Evolutionary conservation across 257 asterid species (phyloP).

Genomic region (Solanum infundibuliforme): DNA sequence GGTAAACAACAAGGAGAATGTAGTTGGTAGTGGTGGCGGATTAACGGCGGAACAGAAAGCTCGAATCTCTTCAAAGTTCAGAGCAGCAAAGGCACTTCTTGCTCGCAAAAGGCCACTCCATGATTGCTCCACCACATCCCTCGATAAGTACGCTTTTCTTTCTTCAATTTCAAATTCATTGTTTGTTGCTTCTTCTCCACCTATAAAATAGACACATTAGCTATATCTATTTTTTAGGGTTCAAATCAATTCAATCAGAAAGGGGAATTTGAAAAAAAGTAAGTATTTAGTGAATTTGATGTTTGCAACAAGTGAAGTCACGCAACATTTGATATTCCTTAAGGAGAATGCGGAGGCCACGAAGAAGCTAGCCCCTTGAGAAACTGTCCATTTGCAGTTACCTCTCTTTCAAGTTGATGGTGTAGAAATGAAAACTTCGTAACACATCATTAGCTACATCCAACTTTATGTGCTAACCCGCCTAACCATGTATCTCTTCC

Average conservation of each 20-base stretch:
- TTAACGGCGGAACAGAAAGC: conserved; percentile 75
- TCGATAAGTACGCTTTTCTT: background rate
- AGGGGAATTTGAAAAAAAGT: background rate
- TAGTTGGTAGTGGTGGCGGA: conserved; percentile 30
- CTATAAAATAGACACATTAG: background rate
- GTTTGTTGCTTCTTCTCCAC: background rate
- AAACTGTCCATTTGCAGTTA: background rate
- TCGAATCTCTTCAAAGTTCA: conserved; percentile 67
- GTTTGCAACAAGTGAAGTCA: background rate
- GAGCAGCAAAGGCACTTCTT: conserved; percentile 80
- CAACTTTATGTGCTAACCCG: background rate
- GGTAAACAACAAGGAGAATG: conserved; percentile 58
- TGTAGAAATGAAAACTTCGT: background rate
- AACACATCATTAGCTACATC: background rate
- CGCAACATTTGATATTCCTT: background rate
- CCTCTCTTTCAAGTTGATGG: background rate
- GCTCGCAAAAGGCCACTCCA: conserved; percentile 55
- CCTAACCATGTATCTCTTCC: background rate
- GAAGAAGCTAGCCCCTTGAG: background rate
- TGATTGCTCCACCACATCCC: background rate
- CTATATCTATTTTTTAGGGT: background rate
- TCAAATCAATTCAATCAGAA: background rate
- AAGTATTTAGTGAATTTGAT: background rate
- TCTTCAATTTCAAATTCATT: background rate
- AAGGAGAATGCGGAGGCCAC: background rate